Evolutionary conservation across 306 rosid genomes (phyloP).

Genomic region (Purshia tridentata): DNA sequence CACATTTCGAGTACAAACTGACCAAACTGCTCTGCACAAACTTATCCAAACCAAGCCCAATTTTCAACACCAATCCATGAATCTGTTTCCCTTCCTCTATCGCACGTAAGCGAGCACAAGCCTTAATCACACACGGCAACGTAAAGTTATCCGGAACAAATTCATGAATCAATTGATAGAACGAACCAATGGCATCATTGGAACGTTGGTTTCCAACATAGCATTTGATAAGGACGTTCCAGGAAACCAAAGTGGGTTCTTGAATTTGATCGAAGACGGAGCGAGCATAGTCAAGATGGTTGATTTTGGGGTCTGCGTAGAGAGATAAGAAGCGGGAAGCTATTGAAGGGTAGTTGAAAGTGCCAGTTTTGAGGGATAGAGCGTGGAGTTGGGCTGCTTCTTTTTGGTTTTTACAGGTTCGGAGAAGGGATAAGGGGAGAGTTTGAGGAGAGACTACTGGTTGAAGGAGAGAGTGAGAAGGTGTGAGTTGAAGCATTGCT

Average conservation of each 20-base stretch:
- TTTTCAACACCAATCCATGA: constrained; percentile 49
- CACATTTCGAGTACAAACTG: constrained; percentile 48
- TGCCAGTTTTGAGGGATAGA: constrained; percentile 42
- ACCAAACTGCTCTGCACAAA: constrained; percentile 62
- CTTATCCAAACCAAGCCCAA: constrained; percentile 45
- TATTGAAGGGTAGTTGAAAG: constrained; percentile 35
- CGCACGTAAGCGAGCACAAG: constrained; percentile 47
- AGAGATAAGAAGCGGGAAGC: constrained; percentile 48
- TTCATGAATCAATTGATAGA: constrained; percentile 34
- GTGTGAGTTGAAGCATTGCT: constrained; percentile 29
- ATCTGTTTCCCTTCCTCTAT: constrained; percentile 50
- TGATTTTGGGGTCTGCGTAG: constrained; percentile 46
- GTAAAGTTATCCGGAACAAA: constrained; percentile 46
- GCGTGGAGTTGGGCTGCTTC: constrained; percentile 45
- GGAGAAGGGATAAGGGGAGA: constrained; percentile 24
- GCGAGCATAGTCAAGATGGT: constrained; percentile 43
- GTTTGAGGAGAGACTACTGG: constrained; percentile 14
- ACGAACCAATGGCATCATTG: constrained; percentile 41
- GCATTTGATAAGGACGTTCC: constrained; percentile 49
- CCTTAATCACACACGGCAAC: constrained; percentile 50
- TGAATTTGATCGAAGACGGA: constrained; percentile 37
- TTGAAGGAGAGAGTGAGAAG: constrained; percentile 15
- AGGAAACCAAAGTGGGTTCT: constrained; percentile 39
- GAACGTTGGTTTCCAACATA: constrained; percentile 44
- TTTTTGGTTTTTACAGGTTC: constrained; percentile 28